Percentiles rank a stretch among this genome's conserved stretches.
Conservation (phyloP, 1,139 yeast species). For the Hyphopichia pseudoburtonii region DNA sequence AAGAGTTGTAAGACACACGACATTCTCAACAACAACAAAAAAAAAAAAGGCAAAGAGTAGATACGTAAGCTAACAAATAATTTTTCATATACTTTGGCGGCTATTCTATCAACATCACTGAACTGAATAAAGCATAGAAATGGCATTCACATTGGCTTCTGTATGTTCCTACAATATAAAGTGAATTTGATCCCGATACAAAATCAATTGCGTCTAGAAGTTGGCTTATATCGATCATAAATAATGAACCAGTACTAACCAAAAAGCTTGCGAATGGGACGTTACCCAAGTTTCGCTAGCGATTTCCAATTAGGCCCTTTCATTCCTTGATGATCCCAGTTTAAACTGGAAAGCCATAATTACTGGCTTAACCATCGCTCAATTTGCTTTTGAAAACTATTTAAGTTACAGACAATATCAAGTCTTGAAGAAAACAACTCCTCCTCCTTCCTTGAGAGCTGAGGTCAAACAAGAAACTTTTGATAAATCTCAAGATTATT, state of each 20-base stretch:
- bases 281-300: neutral
- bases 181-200: no score
- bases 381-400: constrained; percentile 72
- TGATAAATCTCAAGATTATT: constrained; percentile 74
- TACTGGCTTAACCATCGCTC: constrained; percentile 73
- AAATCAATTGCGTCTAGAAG: no score
- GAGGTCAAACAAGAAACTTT: constrained; percentile 74
- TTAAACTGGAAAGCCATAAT: constrained; percentile 77
- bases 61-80: no score
- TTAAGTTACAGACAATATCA: constrained; percentile 75
- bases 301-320: constrained; percentile 22
- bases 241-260: no score
- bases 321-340: constrained; percentile 44
- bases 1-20: no score
- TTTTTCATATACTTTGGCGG: no score
- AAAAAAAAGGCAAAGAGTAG: no score
- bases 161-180: no score
- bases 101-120: neutral
- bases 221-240: no score
- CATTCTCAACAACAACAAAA: no score
- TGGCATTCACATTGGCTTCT: constrained; percentile 7
- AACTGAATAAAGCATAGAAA: neutral
- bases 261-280: neutral
- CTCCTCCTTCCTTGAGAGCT: constrained; percentile 64
- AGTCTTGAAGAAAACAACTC: constrained; percentile 53